These are phyloP conservation scores for Elsinoe necatrix DNA, from an alignment of 2,329 filamentous ascomycete species.

Conservation along the genomic window DNA sequence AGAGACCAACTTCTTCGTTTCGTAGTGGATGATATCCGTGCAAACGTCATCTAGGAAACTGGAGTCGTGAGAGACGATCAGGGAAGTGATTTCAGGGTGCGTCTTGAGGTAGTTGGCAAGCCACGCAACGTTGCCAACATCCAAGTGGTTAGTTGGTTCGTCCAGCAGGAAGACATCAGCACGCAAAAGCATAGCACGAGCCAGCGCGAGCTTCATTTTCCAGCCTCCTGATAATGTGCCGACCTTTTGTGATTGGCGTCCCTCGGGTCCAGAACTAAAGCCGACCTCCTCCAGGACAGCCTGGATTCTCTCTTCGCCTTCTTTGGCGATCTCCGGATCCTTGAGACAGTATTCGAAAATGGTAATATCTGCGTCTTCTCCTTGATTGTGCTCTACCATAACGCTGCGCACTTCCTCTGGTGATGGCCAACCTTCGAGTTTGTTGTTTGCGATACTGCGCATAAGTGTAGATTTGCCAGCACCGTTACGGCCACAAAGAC, in stretches of 20 bases:
- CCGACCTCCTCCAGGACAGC: slow-evolving; percentile 83
- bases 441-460: slow-evolving; percentile 90
- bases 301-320: slow-evolving; percentile 72
- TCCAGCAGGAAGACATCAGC: slow-evolving; percentile 92
- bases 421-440: slow-evolving; percentile 91
- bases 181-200: slow-evolving; percentile 90
- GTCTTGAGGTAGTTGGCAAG: slow-evolving; percentile 87
- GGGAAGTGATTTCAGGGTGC: slow-evolving; percentile 91
- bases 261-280: slow-evolving; percentile 82
- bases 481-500: slow-evolving; percentile 93
- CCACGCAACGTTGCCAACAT: slow-evolving; percentile 94
- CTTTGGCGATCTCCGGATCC: slow-evolving; percentile 74
- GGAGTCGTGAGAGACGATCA: slow-evolving; percentile 98
- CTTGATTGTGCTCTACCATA: slow-evolving; percentile 99
- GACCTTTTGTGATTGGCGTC: slow-evolving; percentile 79
- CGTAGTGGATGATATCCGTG: slow-evolving; percentile 98
- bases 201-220: slow-evolving; percentile 99
- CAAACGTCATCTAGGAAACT: slow-evolving; percentile 95
- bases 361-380: slow-evolving; percentile 91
- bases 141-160: slow-evolving; percentile 97
- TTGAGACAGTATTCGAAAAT: slow-evolving; percentile 89
- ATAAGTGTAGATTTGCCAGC: slow-evolving; percentile 98
- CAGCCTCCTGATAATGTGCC: slow-evolving; percentile 94
- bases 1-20: slow-evolving; percentile 86
- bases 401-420: slow-evolving; percentile 90